Evolutionary conservation across 176 grass and related monocot genomes (phyloP).

Genomic region (Oryza brachyantha): DNA sequence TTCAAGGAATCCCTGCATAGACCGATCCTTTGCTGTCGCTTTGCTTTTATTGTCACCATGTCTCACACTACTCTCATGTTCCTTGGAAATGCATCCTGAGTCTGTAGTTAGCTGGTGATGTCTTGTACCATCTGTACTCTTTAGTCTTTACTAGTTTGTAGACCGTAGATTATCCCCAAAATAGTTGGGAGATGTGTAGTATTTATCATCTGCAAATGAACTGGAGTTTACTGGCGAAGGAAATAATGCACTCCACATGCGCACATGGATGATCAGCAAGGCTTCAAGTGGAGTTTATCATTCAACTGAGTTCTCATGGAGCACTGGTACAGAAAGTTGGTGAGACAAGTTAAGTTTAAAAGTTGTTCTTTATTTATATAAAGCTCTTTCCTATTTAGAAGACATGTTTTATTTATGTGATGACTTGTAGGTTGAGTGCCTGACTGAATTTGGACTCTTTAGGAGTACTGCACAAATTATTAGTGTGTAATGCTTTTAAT

Average conservation of each 20-base stretch:
- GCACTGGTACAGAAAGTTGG: background rate
- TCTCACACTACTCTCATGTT: conserved; percentile 4
- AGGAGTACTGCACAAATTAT: conserved; percentile 1
- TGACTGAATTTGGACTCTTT: conserved; percentile 11
- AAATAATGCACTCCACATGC: conserved; percentile 33
- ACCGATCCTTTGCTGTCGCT: background rate
- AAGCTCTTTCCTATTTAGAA: background rate
- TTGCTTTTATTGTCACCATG: conserved; percentile 12
- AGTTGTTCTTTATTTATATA: background rate
- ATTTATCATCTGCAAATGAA: conserved; percentile 17
- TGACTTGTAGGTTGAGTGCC: background rate
- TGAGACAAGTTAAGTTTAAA: conserved; percentile 39
- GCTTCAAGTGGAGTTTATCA: background rate
- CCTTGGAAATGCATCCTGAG: background rate
- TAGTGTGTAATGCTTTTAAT: conserved; percentile 8
- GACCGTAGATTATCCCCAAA: conserved; percentile 26
- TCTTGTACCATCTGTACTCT: conserved; percentile 27
- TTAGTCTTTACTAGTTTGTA: conserved; percentile 10
- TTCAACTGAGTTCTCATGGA: conserved; percentile 25
- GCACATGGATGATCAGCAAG: conserved; percentile 20
- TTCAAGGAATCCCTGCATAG: conserved; percentile 36
- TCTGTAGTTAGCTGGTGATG: conserved; percentile 36
- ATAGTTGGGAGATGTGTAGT: conserved; percentile 35
- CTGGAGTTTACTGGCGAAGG: conserved; percentile 8
- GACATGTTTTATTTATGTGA: background rate